These are phyloP conservation scores for Metarhizium sp. DNA, from an alignment of 2,329 filamentous ascomycete genomes.

Conservation along the genomic window DNA sequence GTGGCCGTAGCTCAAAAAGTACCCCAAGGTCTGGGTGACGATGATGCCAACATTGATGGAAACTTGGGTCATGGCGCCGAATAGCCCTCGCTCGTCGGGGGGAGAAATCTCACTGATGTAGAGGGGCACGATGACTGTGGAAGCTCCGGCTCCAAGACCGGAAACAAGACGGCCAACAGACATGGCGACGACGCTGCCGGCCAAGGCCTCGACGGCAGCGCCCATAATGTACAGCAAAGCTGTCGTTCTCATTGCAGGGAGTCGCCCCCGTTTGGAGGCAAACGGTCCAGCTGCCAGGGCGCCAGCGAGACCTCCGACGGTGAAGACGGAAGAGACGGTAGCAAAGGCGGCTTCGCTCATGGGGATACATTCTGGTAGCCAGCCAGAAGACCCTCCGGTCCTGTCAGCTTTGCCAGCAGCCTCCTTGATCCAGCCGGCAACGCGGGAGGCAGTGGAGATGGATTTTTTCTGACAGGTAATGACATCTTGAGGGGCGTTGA, in stretches of 20 bases:
- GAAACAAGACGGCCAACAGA: conserved; percentile 67
- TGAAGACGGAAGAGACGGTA: conserved; percentile 83
- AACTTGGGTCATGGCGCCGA: conserved; percentile 79
- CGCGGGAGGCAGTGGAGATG: conserved; percentile 21
- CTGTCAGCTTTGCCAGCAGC: conserved; percentile 12
- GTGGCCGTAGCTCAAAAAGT: conserved; percentile 71
- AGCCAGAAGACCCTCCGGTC: conserved; percentile 14
- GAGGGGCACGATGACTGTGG: conserved; percentile 86
- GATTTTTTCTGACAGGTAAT: conserved; percentile 68
- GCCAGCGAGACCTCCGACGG: conserved; percentile 76
- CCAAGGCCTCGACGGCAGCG: conserved; percentile 64
- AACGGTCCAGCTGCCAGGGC: conserved; percentile 72
- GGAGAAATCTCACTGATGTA: conserved; percentile 92
- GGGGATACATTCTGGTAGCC: conserved; percentile 69
- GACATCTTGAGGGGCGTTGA: conserved; percentile 91
- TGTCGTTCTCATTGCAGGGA: conserved; percentile 67
- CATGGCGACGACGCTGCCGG: conserved; percentile 58
- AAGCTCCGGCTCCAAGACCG: conserved; percentile 76
- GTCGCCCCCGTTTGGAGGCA: conserved; percentile 67
- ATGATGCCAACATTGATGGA: conserved; percentile 91
- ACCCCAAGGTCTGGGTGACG: conserved; percentile 72
- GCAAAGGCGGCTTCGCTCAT: conserved; percentile 80
- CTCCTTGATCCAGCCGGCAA: conserved; percentile 19
- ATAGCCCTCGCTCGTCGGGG: conserved; percentile 63
- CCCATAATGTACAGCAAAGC: conserved; percentile 69